Conservation (phyloP, 768 basidiomycete genomes). For the Russula brevipes region DNA sequence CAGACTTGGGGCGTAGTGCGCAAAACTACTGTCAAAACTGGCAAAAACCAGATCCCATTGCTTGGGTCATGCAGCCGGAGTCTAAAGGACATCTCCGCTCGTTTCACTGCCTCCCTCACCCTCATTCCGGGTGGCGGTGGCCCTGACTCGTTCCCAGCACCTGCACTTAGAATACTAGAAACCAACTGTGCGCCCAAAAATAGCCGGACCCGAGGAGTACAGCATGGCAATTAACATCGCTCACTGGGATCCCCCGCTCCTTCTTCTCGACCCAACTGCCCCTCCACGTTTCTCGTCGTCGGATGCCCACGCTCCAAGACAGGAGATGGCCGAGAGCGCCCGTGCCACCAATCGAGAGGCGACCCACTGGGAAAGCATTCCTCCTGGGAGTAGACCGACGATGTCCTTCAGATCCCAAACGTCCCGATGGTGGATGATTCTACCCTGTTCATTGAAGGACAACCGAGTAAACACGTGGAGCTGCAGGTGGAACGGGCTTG, state of each 20-base stretch:
- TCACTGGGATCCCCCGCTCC: slow-evolving; percentile 15
- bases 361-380: slow-evolving; percentile 64
- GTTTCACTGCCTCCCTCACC: slow-evolving; percentile 16
- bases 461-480: slow-evolving; percentile 68
- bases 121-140: slow-evolving; percentile 20
- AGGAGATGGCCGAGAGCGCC: slow-evolving; percentile 25
- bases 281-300: slow-evolving; percentile 14
- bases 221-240: not conserved
- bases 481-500: slow-evolving; percentile 70
- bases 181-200: slow-evolving; percentile 2
- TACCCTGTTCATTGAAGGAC: slow-evolving; percentile 77
- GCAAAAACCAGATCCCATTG: slow-evolving; percentile 5
- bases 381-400: slow-evolving; percentile 65
- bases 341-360: slow-evolving; percentile 55
- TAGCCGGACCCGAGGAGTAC: slow-evolving; percentile 15
- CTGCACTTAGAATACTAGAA: not conserved
- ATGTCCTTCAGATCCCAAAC: slow-evolving; percentile 79
- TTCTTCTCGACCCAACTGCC: slow-evolving; percentile 10
- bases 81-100: slow-evolving; percentile 16
- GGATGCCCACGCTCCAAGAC: slow-evolving; percentile 16
- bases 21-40: slow-evolving; percentile 21
- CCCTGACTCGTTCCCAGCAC: slow-evolving; percentile 18
- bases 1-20: slow-evolving; percentile 21
- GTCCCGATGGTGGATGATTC: slow-evolving; percentile 73
- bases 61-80: not conserved